Conservation (phyloP, 768 basidiomycete genomes). For the Kwoniella sp. region DNA sequence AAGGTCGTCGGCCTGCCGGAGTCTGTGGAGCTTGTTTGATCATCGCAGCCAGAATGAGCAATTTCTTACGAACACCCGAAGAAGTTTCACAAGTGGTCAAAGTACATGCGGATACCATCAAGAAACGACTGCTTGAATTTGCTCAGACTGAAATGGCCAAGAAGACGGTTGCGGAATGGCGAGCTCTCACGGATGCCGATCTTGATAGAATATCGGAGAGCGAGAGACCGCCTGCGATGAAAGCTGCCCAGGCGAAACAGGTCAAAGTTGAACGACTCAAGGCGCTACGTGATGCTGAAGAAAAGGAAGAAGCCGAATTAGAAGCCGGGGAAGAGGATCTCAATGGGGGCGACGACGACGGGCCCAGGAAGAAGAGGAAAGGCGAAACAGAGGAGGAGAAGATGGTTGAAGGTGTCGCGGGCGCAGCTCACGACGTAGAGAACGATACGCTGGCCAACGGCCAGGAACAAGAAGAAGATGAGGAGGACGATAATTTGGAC, state of each 20-base stretch:
- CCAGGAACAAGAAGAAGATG: constrained; percentile 28
- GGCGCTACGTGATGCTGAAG: constrained; percentile 23
- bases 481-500: constrained; percentile 32
- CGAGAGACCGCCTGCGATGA: constrained; percentile 46
- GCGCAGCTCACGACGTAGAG: constrained; percentile 25
- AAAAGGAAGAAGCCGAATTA: constrained; percentile 21
- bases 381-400: constrained; percentile 14
- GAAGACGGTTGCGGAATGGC: constrained; percentile 83
- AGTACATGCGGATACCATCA: constrained; percentile 91
- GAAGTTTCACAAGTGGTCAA: constrained; percentile 99
- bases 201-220: constrained; percentile 24
- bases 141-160: constrained; percentile 81
- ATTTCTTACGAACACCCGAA: constrained; percentile 86
- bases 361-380: constrained; percentile 32
- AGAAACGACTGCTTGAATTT: constrained; percentile 93
- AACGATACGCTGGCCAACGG: constrained; percentile 21
- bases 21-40: constrained; percentile 95
- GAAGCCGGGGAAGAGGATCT: constrained; percentile 19
- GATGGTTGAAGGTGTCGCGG: constrained; percentile 2
- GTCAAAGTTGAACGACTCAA: constrained; percentile 33
- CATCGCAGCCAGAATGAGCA: constrained; percentile 97
- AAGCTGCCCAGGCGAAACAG: constrained; percentile 21
- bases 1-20: constrained; percentile 90
- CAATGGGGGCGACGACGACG: constrained; percentile 20
- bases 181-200: constrained; percentile 62